Base-by-base conservation (phyloP, 139 green algal genomes). In the Volvox africanus region DNA sequence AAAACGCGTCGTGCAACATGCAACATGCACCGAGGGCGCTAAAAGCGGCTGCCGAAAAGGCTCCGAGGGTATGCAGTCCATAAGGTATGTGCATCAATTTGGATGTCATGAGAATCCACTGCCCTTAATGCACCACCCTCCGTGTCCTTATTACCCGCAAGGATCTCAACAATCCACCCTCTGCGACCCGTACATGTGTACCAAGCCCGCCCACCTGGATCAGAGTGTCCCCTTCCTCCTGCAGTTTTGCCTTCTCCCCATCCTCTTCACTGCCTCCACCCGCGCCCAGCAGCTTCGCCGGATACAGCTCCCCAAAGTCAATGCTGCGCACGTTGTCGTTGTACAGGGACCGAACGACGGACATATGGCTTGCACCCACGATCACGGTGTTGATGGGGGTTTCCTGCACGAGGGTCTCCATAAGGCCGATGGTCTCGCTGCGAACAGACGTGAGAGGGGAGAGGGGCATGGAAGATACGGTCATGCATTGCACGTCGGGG, bases 221-320 rank as follows among this genome's bases (percentile, higher is more conserved):
- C 80, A 86, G 44, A 44, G 80, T 44, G 12, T 44, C 11, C 5
- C 28, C 80, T 91, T 93, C 92, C 50, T 36, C 28, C 32, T 80
- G 71, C 68, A 92, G 24, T 35, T 75, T 61, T 9, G 71, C 81
- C 67, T 55, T 76, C 30, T 69, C 30, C 18, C 22, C 50, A 9
- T 81, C 86, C 24, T 90, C 86, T 55, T 90, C 73, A 26, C 16
- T 19, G 77, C 50, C 78, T 19, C 76, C 88, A 67, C 73, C 75
- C 55, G 36, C 61, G 26, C 1, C 44, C 83, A 88, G 82, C 92
- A 90, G 44, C 36, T 13, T 32, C 68, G 14, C 26, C 55, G 65
- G n/a, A 30, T 87, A 24, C 50, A 65, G 55, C 88, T 87, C 86
- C 22, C 30, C 28, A 33, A 89, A 36, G 35, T 75, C 30, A 50